These are phyloP conservation scores for Chaetoscypha palmicola DNA, from an alignment of 2,329 filamentous ascomycete species.

Conservation along the genomic window DNA sequence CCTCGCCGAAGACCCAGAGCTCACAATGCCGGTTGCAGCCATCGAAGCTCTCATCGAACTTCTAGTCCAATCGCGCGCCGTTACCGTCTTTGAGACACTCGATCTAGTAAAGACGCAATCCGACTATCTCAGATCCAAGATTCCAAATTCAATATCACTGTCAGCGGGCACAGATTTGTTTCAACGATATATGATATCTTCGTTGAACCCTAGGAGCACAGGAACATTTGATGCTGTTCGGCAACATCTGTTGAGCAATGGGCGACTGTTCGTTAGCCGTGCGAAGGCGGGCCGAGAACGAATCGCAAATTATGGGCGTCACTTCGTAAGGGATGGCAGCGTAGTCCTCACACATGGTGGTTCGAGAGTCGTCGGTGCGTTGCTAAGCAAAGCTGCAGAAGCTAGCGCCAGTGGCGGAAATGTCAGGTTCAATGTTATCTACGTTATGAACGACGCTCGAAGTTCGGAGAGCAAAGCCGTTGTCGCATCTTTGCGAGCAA, in stretches of 20 bases:
- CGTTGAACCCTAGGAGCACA: conserved; percentile 43
- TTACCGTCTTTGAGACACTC: conserved; percentile 90
- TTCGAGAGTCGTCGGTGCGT: conserved; percentile 71
- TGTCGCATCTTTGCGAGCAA: conserved; percentile 62
- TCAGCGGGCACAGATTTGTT: conserved; percentile 94
- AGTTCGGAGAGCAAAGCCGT: conserved; percentile 59
- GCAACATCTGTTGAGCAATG: conserved; percentile 78
- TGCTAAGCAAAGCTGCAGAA: conserved; percentile 69
- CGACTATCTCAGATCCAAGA: conserved; percentile 65
- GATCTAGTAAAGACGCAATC: conserved; percentile 75
- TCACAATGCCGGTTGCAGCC: conserved; percentile 93
- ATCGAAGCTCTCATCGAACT: conserved; percentile 87
- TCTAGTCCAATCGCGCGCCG: conserved; percentile 69
- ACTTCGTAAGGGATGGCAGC: conserved; percentile 70
- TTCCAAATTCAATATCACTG: conserved; percentile 84
- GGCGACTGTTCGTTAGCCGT: conserved; percentile 75
- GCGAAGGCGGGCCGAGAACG: conserved; percentile 79
- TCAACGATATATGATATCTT: conserved; percentile 83
- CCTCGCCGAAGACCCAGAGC: conserved; percentile 63
- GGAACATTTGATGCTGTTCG: conserved; percentile 75
- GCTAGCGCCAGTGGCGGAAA: conserved; percentile 44
- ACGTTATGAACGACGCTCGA: conserved; percentile 55
- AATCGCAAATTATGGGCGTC: conserved; percentile 72
- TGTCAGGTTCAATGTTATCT: conserved; percentile 76
- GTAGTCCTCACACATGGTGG: conserved; percentile 89